These are phyloP conservation scores for Lipomyces anomalus DNA, from an alignment of 805 yeast species.

Conservation along the genomic window DNA sequence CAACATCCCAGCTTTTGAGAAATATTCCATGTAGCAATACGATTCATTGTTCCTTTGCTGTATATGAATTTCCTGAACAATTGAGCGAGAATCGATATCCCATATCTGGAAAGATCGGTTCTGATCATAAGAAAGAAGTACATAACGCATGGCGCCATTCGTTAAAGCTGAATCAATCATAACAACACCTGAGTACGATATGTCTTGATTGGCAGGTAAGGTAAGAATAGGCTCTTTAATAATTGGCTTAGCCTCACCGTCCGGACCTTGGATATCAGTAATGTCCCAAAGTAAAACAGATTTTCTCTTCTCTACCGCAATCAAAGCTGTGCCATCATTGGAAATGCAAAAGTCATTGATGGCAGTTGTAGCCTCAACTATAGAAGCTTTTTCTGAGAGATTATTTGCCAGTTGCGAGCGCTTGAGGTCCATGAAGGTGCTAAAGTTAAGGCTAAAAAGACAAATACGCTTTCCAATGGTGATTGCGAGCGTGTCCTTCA, in stretches of 20 bases:
- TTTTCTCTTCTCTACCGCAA: conserved; percentile 8
- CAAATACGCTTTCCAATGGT: conserved; percentile 15
- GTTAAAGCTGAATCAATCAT: conserved; percentile 16
- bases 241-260: conserved; percentile 17
- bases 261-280: conserved; percentile 9
- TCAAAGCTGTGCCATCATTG: conserved; percentile 17
- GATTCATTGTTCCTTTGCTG: too few species aligned
- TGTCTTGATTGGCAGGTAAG: conserved; percentile 13
- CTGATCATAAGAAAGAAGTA: conserved; percentile 20
- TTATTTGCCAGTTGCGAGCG: conserved; percentile 8
- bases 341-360: conserved; percentile 15
- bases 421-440: conserved; percentile 14
- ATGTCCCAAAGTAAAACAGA: conserved; percentile 12
- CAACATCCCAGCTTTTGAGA: conserved; percentile 7
- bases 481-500: conserved; percentile 14
- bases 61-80: conserved; percentile 17
- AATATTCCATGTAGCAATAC: conserved; percentile 1
- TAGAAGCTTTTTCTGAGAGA: conserved; percentile 10
- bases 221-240: conserved; percentile 7
- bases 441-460: conserved; percentile 11
- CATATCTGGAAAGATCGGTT: conserved; percentile 21
- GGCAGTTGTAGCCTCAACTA: conserved; percentile 12
- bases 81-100: conserved; percentile 9
- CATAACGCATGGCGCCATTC: conserved; percentile 11
- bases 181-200: conserved; percentile 9